Conservation (phyloP, 768 basidiomycete species). For the Suillus placidus region DNA sequence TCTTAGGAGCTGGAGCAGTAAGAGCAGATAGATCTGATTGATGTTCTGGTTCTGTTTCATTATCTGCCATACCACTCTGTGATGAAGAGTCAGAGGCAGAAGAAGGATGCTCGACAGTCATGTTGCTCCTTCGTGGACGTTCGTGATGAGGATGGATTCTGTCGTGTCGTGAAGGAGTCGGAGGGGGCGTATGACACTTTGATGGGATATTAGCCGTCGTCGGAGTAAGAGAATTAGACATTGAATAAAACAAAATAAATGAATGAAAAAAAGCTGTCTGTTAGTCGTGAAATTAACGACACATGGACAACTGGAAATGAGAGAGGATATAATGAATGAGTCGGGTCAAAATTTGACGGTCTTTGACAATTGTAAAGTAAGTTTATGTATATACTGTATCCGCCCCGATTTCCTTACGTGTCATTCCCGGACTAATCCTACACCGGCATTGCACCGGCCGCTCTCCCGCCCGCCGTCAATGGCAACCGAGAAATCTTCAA, state of each 20-base stretch:
- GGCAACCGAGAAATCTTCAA: slow-evolving; percentile 8
- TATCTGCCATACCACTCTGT: slow-evolving; percentile 61
- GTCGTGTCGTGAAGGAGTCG: slow-evolving; percentile 25
- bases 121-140: slow-evolving; percentile 21
- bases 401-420: slow-evolving; percentile 11
- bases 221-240: slow-evolving; percentile 24
- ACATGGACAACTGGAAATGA: slow-evolving; percentile 14
- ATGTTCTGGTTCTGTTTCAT: slow-evolving; percentile 53
- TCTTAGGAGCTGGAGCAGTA: slow-evolving; percentile 41
- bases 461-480: neutral
- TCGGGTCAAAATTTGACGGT: slow-evolving; percentile 2
- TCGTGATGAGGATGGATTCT: slow-evolving; percentile 15
- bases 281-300: slow-evolving; percentile 18
- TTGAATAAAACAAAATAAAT: slow-evolving; percentile 31
- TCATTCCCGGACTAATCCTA: neutral
- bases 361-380: neutral
- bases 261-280: slow-evolving; percentile 19
- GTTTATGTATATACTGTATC: neutral
- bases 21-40: slow-evolving; percentile 41
- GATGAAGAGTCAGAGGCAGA: slow-evolving; percentile 46
- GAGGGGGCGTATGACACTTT: slow-evolving; percentile 15
- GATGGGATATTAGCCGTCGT: slow-evolving; percentile 28
- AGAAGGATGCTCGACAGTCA: slow-evolving; percentile 30
- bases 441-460: neutral
- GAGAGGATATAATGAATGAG: slow-evolving; percentile 5